A percentile compares a stretch with the other conserved stretches of the same genome.
phyloP scores from a whole-genome alignment of 257 asterid species.

The Solanum paucissectum region DNA sequence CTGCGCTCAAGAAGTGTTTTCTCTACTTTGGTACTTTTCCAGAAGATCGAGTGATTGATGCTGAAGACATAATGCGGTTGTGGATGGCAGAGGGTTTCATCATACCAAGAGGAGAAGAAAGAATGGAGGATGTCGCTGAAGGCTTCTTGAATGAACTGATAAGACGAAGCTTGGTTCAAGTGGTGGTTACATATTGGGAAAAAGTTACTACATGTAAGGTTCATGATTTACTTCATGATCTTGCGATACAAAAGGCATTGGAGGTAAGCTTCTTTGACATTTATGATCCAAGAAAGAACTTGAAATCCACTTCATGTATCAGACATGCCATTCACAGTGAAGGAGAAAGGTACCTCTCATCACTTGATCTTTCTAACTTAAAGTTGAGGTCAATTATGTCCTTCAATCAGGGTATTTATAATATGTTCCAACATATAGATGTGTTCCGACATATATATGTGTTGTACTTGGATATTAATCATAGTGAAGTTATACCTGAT shows the following conservation, averaged over 20 bases:
- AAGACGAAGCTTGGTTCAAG: not conserved
- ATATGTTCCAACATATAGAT: no score
- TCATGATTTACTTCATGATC: constrained; percentile 5
- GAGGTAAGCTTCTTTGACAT: no score
- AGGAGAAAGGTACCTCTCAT: no score
- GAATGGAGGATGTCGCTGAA: not conserved
- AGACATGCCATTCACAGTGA: not conserved
- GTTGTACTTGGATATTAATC: no score
- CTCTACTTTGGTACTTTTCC: no score
- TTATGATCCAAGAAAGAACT: not conserved
- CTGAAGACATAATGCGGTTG: no score
- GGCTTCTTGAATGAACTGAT: not conserved
- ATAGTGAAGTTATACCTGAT: not conserved
- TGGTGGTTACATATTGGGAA: not conserved
- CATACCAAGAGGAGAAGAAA: not conserved
- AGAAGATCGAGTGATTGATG: no score
- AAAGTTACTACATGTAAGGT: not conserved
- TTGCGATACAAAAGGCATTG: not conserved
- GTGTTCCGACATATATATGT: no score
- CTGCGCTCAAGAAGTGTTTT: no score
- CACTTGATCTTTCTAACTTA: no score
- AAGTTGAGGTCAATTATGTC: no score
- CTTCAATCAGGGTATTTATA: no score
- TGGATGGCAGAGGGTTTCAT: not conserved
- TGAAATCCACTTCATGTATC: not conserved